Conservation (phyloP, 2,329 filamentous ascomycete genomes). For the Dactylonectria macrodidyma region DNA sequence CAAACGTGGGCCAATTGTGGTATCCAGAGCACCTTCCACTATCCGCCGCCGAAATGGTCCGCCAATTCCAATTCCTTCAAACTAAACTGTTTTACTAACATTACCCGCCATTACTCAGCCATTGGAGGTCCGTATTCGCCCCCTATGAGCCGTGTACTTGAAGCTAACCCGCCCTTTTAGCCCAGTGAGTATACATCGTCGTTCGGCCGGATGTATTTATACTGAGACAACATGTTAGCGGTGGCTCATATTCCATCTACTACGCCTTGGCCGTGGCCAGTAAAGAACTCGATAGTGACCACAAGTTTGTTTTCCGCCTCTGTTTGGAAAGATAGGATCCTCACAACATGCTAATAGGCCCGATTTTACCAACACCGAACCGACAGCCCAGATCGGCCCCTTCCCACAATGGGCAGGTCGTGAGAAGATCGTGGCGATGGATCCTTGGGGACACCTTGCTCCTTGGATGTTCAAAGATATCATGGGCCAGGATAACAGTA, state of each 20-base stretch:
- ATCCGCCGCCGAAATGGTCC: constrained; percentile 86
- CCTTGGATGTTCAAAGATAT: constrained; percentile 87
- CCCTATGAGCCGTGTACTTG: constrained; percentile 11
- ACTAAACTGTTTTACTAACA: constrained; percentile 33
- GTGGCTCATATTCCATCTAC: constrained; percentile 96
- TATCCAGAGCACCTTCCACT: constrained; percentile 82
- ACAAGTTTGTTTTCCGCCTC: constrained; percentile 66
- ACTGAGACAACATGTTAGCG: constrained; percentile 55
- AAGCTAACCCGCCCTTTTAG: constrained; percentile 49
- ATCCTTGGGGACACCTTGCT: constrained; percentile 90
- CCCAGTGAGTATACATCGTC: constrained; percentile 48
- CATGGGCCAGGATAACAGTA: constrained; percentile 81
- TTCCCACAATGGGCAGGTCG: constrained; percentile 91
- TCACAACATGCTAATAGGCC: constrained; percentile 56
- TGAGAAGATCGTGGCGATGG: constrained; percentile 98
- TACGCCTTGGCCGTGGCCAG: constrained; percentile 93
- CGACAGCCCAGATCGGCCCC: constrained; percentile 89
- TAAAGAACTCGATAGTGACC: constrained; percentile 87
- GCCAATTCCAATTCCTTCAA: constrained; percentile 47
- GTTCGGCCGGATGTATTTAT: neutral
- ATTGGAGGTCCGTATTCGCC: constrained; percentile 67
- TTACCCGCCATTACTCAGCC: constrained; percentile 54
- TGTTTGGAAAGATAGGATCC: neutral
- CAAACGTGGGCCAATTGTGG: constrained; percentile 88
- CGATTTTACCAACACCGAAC: constrained; percentile 85